phyloP scores from a whole-genome alignment of 305 asterid species.

The Fraxinus nigra region DNA sequence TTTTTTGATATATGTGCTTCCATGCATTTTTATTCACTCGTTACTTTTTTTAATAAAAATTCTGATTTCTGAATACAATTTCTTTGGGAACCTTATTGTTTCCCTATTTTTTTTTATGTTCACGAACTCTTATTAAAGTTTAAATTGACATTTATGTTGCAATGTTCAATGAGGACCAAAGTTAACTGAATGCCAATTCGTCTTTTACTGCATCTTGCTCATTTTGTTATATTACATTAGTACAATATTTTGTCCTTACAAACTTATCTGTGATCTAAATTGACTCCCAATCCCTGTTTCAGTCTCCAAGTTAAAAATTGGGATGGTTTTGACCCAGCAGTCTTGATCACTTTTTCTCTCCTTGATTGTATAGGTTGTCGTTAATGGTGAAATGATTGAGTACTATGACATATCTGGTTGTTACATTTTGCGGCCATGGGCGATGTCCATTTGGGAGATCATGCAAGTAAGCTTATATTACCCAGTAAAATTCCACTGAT shows the following conservation, averaged over 20 bases:
- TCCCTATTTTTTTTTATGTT: too few species aligned
- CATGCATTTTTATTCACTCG: not conserved
- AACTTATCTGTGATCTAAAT: not conserved
- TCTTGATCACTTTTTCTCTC: constrained; percentile 5
- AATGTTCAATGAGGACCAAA: not conserved
- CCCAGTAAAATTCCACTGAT: not conserved
- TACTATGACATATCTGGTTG: constrained; percentile 97
- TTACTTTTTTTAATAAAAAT: not conserved
- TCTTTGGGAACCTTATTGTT: not conserved
- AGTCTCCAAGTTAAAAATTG: not conserved
- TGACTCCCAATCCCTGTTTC: not conserved
- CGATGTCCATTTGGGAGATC: constrained; percentile 89
- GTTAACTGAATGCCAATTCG: not conserved
- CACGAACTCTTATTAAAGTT: not conserved
- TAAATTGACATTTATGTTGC: not conserved
- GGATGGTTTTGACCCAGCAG: not conserved
- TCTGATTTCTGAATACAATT: not conserved
- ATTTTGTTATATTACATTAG: not conserved
- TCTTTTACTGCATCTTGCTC: not conserved
- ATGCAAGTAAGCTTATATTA: constrained; percentile 62
- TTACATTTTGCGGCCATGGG: constrained; percentile 95
- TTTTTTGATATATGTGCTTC: not conserved
- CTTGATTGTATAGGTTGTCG: constrained; percentile 62
- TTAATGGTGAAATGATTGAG: constrained; percentile 79
- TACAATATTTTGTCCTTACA: not conserved